phyloP scores from a whole-genome alignment of 129 eudicot genomes.

The Ambrosia trifida region DNA sequence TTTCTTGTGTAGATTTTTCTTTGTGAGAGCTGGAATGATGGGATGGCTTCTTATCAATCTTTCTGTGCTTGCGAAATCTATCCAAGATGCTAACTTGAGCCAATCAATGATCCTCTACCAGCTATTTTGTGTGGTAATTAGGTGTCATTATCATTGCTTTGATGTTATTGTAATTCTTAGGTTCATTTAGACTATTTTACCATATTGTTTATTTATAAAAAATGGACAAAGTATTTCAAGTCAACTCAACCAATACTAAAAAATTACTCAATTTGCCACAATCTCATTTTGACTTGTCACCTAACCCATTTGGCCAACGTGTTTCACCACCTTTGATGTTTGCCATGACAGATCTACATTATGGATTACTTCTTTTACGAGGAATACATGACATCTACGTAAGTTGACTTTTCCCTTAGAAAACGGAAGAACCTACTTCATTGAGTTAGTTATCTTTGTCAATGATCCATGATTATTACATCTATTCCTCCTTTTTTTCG shows the following conservation, averaged over 20 bases:
- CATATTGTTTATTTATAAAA: not conserved
- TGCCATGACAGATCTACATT: constrained; percentile 65
- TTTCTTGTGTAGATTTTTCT: constrained; percentile 73
- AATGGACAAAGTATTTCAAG: not conserved
- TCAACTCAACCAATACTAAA: not conserved
- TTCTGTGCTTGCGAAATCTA: constrained; percentile 59
- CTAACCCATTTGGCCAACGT: not conserved
- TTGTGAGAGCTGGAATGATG: constrained; percentile 99
- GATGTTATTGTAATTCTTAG: not conserved
- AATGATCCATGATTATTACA: constrained; percentile 3
- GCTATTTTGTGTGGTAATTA: constrained; percentile 71
- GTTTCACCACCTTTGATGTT: constrained; percentile 2
- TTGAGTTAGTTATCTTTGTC: constrained; percentile 18
- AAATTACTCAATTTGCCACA: not conserved
- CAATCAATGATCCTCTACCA: constrained; percentile 94
- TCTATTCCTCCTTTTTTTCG: not conserved
- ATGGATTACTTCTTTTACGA: constrained; percentile 82
- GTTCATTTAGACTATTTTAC: no score
- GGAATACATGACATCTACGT: constrained; percentile 99
- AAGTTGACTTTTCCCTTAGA: constrained; percentile 33
- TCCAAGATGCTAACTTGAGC: constrained; percentile 58
- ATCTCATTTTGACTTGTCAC: not conserved
- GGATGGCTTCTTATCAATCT: constrained; percentile 99
- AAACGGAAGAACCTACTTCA: not conserved
- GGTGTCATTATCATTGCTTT: constrained; percentile 8